Evolutionary conservation across 352 stramenopile genomes (phyloP).

Genomic region (Pythium biforme): DNA sequence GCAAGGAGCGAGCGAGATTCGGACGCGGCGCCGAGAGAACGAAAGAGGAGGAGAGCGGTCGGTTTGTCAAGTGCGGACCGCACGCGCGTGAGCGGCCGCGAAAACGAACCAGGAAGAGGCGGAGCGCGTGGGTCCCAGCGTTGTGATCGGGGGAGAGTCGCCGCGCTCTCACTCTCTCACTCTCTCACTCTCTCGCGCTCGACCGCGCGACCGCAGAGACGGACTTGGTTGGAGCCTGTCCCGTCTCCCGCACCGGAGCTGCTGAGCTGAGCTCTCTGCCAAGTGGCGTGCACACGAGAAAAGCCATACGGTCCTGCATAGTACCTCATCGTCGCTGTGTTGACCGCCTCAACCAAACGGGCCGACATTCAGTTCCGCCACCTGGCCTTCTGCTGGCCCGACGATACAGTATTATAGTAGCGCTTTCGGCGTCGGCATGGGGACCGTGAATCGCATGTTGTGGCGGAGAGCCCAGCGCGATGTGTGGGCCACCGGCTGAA

Average conservation of each 20-base stretch:
- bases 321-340: not conserved
- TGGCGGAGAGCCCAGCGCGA: not conserved
- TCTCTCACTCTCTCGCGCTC: not conserved
- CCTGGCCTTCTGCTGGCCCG: not conserved
- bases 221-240: not conserved
- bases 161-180: not conserved
- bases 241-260: conserved; percentile 4
- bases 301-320: not conserved
- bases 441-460: not conserved
- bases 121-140: conserved; percentile 7
- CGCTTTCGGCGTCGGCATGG: not conserved
- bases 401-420: too few relatives aligned
- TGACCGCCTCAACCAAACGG: not conserved
- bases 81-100: too few relatives aligned
- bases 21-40: not conserved
- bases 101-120: conserved; percentile 10
- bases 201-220: conserved; percentile 4
- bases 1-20: not conserved
- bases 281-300: conserved; percentile 15
- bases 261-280: conserved; percentile 22
- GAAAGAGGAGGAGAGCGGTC: not conserved
- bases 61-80: conserved; percentile 2
- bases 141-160: too few relatives aligned
- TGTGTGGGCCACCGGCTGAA: not conserved
- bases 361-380: conserved; percentile 8